Evolutionary conservation across 1,139 yeast genomes (phyloP).

Genomic region (Yamadazyma atmosphaerica): DNA sequence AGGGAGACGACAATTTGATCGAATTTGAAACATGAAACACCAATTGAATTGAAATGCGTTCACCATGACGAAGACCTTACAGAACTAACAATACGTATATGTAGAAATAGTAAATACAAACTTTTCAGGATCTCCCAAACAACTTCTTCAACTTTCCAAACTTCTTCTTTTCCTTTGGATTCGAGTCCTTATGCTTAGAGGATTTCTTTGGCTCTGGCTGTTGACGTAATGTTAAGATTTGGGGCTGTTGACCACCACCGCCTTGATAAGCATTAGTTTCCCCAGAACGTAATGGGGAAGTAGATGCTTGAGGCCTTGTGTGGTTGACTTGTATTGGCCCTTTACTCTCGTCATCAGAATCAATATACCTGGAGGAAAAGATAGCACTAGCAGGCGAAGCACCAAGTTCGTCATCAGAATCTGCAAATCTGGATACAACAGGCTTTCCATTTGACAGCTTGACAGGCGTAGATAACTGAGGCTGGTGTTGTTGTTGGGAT

Average conservation of each 20-base stretch:
- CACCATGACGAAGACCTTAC: too few species aligned
- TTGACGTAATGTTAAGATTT: constrained; percentile 13
- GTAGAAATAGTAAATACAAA: constrained; percentile 3
- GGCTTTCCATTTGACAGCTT: constrained; percentile 3
- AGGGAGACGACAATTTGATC: constrained; percentile 20
- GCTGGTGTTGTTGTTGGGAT: constrained; percentile 6
- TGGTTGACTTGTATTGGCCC: constrained; percentile 1
- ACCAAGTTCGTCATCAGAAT: constrained; percentile 52
- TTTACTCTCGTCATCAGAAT: constrained; percentile 48
- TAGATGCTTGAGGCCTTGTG: constrained; percentile 2
- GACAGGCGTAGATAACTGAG: constrained; percentile 2
- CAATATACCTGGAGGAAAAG: constrained; percentile 51
- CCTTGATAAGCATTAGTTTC: background rate
- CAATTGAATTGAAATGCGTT: too few species aligned
- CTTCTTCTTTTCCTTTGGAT: constrained; percentile 45
- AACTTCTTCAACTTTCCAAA: constrained; percentile 61
- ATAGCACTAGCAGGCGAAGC: constrained; percentile 15
- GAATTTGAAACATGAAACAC: constrained; percentile 25
- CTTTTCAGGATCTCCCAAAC: constrained; percentile 52
- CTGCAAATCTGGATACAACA: constrained; percentile 47
- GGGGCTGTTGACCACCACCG: constrained; percentile 5
- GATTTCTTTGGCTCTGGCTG: constrained; percentile 7
- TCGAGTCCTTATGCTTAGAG: constrained; percentile 12
- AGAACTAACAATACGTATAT: too few species aligned
- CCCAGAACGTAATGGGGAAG: background rate